Evolutionary conservation across 208 protist genomes (phyloP), one percentile per base, ranked within the genome.

Genomic region (Naegleria lovaniensis): DNA sequence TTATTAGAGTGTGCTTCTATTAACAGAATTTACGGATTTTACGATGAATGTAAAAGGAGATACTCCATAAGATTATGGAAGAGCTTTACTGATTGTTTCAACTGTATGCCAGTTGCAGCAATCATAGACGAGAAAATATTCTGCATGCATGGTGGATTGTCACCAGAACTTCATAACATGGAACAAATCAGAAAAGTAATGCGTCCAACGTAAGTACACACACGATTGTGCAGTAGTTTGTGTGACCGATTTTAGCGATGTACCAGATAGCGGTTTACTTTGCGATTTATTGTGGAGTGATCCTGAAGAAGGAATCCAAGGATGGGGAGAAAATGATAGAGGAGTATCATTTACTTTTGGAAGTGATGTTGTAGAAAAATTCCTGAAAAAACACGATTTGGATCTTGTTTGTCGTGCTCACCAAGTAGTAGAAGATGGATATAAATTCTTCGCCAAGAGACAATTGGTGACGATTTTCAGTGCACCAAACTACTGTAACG

Each of bases 231-330:
- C 22, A 22, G 11, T 19, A 67, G 11, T 19, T 9, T 48, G 43
- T 48, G 7, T 7, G 43, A 48, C 1, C 22, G 11, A 29, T 67
- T 67, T 15, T 67, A 67, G 55, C 19, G 98, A 99, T 92, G 97
- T 99, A 11, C 98, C 99, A 5, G 99, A 99, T 93, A 95, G 91
- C 51, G 96, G 97, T 16, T 95, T 99, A 48, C 95, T 99, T 5
- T 99, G 99, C 94, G 99, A 99, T 92, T 94, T 99, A n/a, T 94
- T 99, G 9, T 99, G 99, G 99, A 98, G 97, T 0, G 99, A 99
- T 94, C 99, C 99, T 29, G 98, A 99, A 90, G 97, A 97, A 91
- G 92, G 91, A 7, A 94, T 97, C 67, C 93, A 94, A 13, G 96
- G 96, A 48, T 98, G 96, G 96, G 96, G 96, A 55, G 95, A 97